These are phyloP conservation scores for Naganishia vaughanmartiniae DNA, from an alignment of 768 basidiomycete genomes.

Conservation along the genomic window DNA sequence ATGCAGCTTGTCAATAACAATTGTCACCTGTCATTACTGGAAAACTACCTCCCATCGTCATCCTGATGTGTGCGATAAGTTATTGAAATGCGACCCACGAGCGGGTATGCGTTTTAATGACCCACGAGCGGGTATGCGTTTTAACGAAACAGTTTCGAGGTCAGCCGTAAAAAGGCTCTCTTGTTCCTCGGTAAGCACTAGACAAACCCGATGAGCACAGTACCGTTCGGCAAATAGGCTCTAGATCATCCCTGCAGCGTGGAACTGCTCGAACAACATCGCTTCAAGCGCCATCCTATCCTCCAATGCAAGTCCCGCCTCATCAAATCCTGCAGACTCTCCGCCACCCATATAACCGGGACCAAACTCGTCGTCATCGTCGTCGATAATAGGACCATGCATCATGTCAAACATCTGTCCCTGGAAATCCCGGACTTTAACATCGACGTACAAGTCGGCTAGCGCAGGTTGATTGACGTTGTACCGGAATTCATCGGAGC, in stretches of 20 bases:
- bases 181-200: not conserved
- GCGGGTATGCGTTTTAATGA: too few species aligned
- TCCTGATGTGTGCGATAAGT: too few species aligned
- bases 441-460: not conserved
- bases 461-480: not conserved
- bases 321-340: not conserved
- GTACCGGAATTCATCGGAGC: not conserved
- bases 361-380: not conserved
- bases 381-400: not conserved
- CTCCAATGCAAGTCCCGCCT: too few species aligned
- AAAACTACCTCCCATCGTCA: too few species aligned
- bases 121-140: too few species aligned
- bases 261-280: not conserved
- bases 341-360: not conserved
- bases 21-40: too few species aligned
- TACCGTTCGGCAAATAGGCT: not conserved
- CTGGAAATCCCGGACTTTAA: not conserved
- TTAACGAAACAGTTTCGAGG: too few species aligned
- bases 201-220: not conserved
- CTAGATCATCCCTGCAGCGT: not conserved
- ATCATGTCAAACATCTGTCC: not conserved
- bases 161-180: not conserved
- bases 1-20: too few species aligned
- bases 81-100: too few species aligned
- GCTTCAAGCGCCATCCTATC: not conserved